phyloP scores from a whole-genome alignment of 2,329 filamentous ascomycete species.

The Annulohypoxylon truncatum region DNA sequence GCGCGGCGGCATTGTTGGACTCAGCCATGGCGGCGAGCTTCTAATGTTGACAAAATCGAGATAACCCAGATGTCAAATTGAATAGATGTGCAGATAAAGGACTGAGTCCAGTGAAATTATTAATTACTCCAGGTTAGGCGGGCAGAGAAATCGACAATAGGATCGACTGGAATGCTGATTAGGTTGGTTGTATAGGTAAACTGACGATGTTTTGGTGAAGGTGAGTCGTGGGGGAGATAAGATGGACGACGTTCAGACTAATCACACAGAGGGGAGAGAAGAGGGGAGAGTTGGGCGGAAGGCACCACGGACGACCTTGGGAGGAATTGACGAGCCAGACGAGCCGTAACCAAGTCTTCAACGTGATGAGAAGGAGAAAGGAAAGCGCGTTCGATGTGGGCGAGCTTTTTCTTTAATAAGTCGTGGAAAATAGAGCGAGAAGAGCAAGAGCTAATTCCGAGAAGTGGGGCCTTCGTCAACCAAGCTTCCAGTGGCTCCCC shows the following conservation, averaged over 20 bases:
- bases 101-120: constrained; percentile 30
- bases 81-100: constrained; percentile 29
- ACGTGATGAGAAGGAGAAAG: constrained; percentile 41
- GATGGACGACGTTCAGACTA: constrained; percentile 36
- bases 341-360: constrained; percentile 43
- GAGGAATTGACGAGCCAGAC: constrained; percentile 43
- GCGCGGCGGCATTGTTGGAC: constrained; percentile 62
- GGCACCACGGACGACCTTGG: constrained; percentile 48
- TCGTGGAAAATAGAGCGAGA: constrained; percentile 31
- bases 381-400: constrained; percentile 37
- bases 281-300: constrained; percentile 44
- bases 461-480: constrained; percentile 32
- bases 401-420: constrained; percentile 40
- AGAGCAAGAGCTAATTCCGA: constrained; percentile 41
- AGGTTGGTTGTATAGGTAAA: constrained; percentile 36
- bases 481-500: constrained; percentile 36
- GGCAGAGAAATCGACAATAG: constrained; percentile 28
- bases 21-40: constrained; percentile 64
- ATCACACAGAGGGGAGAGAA: constrained; percentile 41
- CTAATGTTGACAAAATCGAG: constrained; percentile 40
- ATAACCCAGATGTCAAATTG: constrained; percentile 28
- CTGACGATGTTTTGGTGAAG: constrained; percentile 37
- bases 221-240: constrained; percentile 31
- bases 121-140: constrained; percentile 32
- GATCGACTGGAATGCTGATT: constrained; percentile 45